Evolutionary conservation across 2,329 filamentous ascomycete genomes (phyloP).

Genomic region (Sporothrix phasma): DNA sequence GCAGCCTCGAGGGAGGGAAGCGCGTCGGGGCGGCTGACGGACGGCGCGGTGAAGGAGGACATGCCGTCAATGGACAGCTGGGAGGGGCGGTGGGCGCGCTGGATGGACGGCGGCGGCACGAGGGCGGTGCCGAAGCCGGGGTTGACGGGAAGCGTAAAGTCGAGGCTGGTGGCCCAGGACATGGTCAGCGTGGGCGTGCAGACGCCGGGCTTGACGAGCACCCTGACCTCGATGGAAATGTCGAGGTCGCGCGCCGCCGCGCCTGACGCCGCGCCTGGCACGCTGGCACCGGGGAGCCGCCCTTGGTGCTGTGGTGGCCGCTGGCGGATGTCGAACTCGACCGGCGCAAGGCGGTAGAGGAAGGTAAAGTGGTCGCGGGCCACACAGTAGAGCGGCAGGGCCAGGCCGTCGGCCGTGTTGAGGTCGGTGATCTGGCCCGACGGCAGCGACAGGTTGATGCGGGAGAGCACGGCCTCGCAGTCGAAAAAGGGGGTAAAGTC

Average conservation of each 20-base stretch:
- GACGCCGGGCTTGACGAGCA: constrained; percentile 42
- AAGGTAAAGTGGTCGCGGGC: constrained; percentile 68
- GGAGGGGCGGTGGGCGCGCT: constrained; percentile 51
- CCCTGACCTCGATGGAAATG: constrained; percentile 51
- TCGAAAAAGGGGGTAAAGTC: constrained; percentile 63
- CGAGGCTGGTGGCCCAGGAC: constrained; percentile 58
- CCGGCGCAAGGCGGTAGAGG: constrained; percentile 55
- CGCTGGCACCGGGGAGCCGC: background rate
- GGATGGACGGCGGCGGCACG: constrained; percentile 44
- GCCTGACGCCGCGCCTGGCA: background rate
- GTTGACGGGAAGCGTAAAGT: constrained; percentile 58
- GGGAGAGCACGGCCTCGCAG: constrained; percentile 53
- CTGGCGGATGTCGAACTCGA: constrained; percentile 33
- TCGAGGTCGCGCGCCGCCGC: constrained; percentile 39
- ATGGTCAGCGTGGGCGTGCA: constrained; percentile 55
- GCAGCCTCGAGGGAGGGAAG: constrained; percentile 49
- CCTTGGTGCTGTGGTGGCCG: constrained; percentile 23
- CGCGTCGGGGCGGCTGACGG: constrained; percentile 48
- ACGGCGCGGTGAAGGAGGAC: constrained; percentile 47
- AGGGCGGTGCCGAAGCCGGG: constrained; percentile 46
- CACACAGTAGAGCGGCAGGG: constrained; percentile 51
- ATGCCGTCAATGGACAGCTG: constrained; percentile 53
- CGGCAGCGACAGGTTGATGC: constrained; percentile 46
- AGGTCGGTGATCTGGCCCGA: constrained; percentile 51
- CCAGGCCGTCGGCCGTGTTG: constrained; percentile 34